Percentiles rank a stretch among this genome's conserved stretches.
Evolutionary conservation across 78 protist species (phyloP).

Genomic region (Isochrysis galbana): DNA sequence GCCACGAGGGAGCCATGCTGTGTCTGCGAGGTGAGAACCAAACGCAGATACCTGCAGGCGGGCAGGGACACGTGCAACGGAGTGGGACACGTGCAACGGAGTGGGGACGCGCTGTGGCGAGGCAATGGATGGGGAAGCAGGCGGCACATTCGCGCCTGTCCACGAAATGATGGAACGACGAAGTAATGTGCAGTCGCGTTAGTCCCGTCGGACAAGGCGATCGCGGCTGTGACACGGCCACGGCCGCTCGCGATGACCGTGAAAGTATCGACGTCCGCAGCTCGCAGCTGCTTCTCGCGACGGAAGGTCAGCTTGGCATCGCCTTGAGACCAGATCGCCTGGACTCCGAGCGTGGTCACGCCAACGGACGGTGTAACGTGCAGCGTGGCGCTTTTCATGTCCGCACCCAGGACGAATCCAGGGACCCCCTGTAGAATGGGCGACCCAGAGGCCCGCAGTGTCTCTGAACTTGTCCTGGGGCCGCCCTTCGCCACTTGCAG

Average conservation of each 20-base stretch:
- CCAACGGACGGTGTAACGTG: not conserved
- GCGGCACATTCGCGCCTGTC: no score
- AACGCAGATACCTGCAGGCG: not conserved
- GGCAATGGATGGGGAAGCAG: no score
- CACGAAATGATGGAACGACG: not conserved
- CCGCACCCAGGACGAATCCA: not conserved
- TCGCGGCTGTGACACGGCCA: not conserved
- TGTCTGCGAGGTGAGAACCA: not conserved
- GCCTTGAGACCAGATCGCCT: no score
- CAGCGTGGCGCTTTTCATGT: not conserved
- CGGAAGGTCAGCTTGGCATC: no score
- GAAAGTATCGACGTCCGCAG: not conserved
- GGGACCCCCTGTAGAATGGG: conserved; percentile 7
- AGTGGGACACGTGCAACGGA: no score
- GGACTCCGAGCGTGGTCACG: no score
- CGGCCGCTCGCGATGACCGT: not conserved
- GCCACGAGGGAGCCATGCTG: not conserved
- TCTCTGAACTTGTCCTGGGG: not conserved
- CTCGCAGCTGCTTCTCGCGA: no score
- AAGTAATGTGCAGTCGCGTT: not conserved
- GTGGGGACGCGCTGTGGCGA: no score
- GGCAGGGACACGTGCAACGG: no score
- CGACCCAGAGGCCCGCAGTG: not conserved
- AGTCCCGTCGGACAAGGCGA: not conserved
- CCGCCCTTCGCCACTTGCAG: not conserved